phyloP scores from a whole-genome alignment of 345 rosid genomes.

The Populus deltoides region DNA sequence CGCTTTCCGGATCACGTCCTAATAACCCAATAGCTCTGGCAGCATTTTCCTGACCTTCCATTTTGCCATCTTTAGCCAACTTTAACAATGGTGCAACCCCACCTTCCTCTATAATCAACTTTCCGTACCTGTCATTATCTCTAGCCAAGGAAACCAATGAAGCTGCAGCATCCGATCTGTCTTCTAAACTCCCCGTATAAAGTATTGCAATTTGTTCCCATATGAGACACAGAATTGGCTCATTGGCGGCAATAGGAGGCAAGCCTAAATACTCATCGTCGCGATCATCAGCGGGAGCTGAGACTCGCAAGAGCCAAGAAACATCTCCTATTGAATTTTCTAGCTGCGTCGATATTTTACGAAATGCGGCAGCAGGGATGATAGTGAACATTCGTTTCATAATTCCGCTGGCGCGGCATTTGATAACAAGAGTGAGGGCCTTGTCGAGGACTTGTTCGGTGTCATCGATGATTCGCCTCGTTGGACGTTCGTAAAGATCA shows the following conservation, averaged over 20 bases:
- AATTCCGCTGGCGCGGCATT: constrained; percentile 73
- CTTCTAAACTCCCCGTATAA: constrained; percentile 60
- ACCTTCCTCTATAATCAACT: constrained; percentile 81
- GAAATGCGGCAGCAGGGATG: constrained; percentile 77
- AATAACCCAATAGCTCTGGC: constrained; percentile 75
- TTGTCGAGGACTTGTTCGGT: constrained; percentile 84
- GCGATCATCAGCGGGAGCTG: constrained; percentile 68
- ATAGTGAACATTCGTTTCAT: constrained; percentile 82
- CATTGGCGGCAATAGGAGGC: constrained; percentile 94
- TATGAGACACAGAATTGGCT: constrained; percentile 78
- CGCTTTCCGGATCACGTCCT: constrained; percentile 70
- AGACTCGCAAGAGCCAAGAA: constrained; percentile 91
- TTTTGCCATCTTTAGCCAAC: constrained; percentile 65
- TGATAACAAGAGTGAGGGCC: constrained; percentile 61
- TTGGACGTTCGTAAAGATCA: constrained; percentile 91
- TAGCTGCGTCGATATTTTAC: constrained; percentile 68
- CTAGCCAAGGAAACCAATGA: constrained; percentile 75
- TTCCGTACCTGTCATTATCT: constrained; percentile 71
- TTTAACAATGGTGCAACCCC: constrained; percentile 77
- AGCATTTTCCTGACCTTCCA: constrained; percentile 79
- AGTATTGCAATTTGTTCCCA: constrained; percentile 95
- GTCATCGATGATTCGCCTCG: constrained; percentile 85
- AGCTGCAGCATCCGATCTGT: constrained; percentile 70
- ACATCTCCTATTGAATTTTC: constrained; percentile 93
- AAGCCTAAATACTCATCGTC: constrained; percentile 72